phyloP scores from a whole-genome alignment of 1,284 basidiomycete genomes.

The Paramarasmius palmivorus region DNA sequence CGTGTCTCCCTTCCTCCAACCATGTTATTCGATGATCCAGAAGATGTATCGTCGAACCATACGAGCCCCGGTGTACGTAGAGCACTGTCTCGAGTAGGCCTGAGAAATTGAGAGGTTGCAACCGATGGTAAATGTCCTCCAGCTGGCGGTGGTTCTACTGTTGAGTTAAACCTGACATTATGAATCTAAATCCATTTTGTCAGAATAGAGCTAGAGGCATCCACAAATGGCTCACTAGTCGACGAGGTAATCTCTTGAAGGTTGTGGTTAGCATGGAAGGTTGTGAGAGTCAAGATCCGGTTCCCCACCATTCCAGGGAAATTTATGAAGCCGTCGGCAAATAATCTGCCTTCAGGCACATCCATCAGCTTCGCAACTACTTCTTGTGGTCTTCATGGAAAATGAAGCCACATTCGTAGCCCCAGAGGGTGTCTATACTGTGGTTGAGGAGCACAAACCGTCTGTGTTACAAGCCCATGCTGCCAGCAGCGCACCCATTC shows the following conservation, averaged over 20 bases:
- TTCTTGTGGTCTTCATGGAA: constrained; percentile 53
- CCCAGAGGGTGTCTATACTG: constrained; percentile 83
- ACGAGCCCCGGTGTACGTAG: constrained; percentile 70
- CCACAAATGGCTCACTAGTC: constrained; percentile 14
- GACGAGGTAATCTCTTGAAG: constrained; percentile 18
- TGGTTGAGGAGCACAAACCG: constrained; percentile 83
- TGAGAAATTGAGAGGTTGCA: constrained; percentile 63
- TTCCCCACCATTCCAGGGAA: not conserved
- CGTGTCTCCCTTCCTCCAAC: constrained; percentile 81
- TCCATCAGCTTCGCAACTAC: not conserved
- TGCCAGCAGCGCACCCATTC: constrained; percentile 43
- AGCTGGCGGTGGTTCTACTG: constrained; percentile 64
- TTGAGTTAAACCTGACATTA: constrained; percentile 48
- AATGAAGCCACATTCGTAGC: constrained; percentile 81
- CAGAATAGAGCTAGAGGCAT: not conserved
- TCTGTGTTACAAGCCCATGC: constrained; percentile 46
- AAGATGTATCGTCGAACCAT: constrained; percentile 66
- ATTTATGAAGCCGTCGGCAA: not conserved
- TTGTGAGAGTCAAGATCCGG: constrained; percentile 41
- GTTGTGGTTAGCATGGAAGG: constrained; percentile 34
- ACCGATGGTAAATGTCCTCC: constrained; percentile 72
- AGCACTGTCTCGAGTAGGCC: constrained; percentile 63
- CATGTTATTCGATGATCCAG: constrained; percentile 42
- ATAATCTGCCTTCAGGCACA: not conserved
- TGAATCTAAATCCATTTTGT: not conserved